Conservation (phyloP, 1,139 yeast species). For the Candida gigantensis region DNA sequence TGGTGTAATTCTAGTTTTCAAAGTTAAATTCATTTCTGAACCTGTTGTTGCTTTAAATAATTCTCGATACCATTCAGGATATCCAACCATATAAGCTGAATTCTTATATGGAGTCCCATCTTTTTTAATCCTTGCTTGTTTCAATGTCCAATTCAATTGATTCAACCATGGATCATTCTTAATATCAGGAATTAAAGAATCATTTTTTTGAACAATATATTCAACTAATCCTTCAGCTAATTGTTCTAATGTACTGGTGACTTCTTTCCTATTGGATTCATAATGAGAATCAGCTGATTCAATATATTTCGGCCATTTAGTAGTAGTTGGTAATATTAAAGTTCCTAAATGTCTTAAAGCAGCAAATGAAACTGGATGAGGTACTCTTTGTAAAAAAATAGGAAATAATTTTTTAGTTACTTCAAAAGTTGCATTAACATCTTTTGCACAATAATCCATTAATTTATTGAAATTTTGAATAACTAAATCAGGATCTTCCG, state of each 20-base stretch:
- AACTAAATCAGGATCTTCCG: slow-evolving; percentile 55
- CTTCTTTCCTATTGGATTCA: slow-evolving; percentile 55
- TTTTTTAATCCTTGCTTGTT: slow-evolving; percentile 63
- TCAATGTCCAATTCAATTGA: slow-evolving; percentile 85
- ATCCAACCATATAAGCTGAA: slow-evolving; percentile 81
- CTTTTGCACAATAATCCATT: slow-evolving; percentile 82
- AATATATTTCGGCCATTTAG: slow-evolving; percentile 72
- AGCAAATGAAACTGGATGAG: slow-evolving; percentile 95
- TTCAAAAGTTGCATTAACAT: slow-evolving; percentile 72
- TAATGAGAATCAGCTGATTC: slow-evolving; percentile 68
- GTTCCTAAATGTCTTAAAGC: slow-evolving; percentile 77
- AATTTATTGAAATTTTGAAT: slow-evolving; percentile 59
- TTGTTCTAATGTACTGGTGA: slow-evolving; percentile 57
- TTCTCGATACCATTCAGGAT: slow-evolving; percentile 91
- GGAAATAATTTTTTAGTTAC: slow-evolving; percentile 75
- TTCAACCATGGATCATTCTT: slow-evolving; percentile 80
- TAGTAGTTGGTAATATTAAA: slow-evolving; percentile 78
- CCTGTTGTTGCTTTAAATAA: slow-evolving; percentile 52
- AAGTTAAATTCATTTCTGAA: slow-evolving; percentile 56
- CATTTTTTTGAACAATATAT: slow-evolving; percentile 26
- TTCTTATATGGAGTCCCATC: slow-evolving; percentile 74
- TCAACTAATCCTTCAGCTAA: slow-evolving; percentile 64
- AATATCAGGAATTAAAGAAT: slow-evolving; percentile 30
- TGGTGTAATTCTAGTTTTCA: slow-evolving; percentile 77
- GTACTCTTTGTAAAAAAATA: slow-evolving; percentile 62